phyloP scores from a whole-genome alignment of 2,329 filamentous ascomycete species.

The Fusarium tjaetaba region DNA sequence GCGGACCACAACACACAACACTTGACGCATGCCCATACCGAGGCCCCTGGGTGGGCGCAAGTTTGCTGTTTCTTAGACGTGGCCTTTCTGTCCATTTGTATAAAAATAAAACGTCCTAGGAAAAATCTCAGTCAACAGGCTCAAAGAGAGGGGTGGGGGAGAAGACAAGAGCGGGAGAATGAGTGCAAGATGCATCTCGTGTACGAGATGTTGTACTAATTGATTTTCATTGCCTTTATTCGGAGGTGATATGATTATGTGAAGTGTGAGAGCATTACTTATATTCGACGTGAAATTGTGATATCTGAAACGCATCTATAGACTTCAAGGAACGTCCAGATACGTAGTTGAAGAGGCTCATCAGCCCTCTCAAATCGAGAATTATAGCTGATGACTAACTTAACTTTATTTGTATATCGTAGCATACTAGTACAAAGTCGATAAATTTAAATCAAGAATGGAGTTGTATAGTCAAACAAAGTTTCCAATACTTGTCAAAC shows the following conservation, averaged over 20 bases:
- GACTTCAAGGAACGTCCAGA: too few relatives aligned
- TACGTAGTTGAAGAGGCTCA: not conserved
- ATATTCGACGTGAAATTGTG: too few relatives aligned
- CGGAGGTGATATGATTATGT: not conserved
- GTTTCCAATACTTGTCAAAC: not conserved
- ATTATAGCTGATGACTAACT: not conserved
- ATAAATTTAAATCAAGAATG: too few relatives aligned
- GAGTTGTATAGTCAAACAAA: not conserved
- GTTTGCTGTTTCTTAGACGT: conserved; percentile 50
- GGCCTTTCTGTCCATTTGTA: conserved; percentile 49
- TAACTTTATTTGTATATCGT: too few relatives aligned
- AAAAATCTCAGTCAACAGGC: conserved; percentile 38
- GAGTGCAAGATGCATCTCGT: conserved; percentile 26
- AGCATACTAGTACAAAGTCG: not conserved
- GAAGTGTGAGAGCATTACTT: not conserved
- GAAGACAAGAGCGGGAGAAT: conserved; percentile 20
- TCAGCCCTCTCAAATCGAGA: not conserved
- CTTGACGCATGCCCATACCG: conserved; percentile 12
- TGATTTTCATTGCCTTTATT: conserved; percentile 31
- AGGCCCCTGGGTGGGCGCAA: conserved; percentile 39
- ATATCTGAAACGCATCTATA: not conserved
- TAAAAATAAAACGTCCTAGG: conserved; percentile 51
- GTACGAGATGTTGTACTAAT: conserved; percentile 39
- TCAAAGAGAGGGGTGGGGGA: conserved; percentile 19
- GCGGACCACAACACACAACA: conserved; percentile 22